phyloP scores from a whole-genome alignment of 1,284 basidiomycete species.

The Athelia psychrophila region DNA sequence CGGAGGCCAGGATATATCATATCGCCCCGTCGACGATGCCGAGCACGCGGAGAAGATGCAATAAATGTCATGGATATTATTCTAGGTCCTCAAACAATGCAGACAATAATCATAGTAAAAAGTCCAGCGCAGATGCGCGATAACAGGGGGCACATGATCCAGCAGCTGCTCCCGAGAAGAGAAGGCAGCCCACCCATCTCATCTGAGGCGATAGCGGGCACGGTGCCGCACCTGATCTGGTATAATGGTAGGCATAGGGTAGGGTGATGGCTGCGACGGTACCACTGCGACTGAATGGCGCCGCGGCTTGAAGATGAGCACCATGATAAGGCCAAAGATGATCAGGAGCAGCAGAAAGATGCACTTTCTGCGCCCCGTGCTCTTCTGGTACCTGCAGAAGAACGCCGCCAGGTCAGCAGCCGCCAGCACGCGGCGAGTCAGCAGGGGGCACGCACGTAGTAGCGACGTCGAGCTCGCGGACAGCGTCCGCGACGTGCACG shows the following conservation, averaged over 20 bases:
- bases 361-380: conserved; percentile 88
- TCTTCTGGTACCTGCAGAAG: conserved; percentile 88
- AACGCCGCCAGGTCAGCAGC: background rate
- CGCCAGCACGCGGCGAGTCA: conserved; percentile 6
- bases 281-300: conserved; percentile 20
- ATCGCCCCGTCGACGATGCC: too few relatives aligned
- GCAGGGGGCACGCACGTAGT: conserved; percentile 52
- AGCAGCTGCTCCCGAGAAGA: too few relatives aligned
- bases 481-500: conserved; percentile 79
- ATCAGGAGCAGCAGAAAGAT: conserved; percentile 90
- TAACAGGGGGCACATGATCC: too few relatives aligned
- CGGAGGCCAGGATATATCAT: too few relatives aligned
- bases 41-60: too few relatives aligned
- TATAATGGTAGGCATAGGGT: background rate
- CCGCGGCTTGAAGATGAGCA: conserved; percentile 82
- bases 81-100: too few relatives aligned
- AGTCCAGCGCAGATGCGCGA: too few relatives aligned
- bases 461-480: conserved; percentile 81
- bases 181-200: too few relatives aligned
- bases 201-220: too few relatives aligned
- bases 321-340: conserved; percentile 81
- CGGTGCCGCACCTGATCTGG: too few relatives aligned
- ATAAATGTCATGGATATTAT: too few relatives aligned
- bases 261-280: background rate
- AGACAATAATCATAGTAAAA: too few relatives aligned